Conservation (phyloP, 1,284 basidiomycete genomes). For the Rhodotorula sp. region DNA sequence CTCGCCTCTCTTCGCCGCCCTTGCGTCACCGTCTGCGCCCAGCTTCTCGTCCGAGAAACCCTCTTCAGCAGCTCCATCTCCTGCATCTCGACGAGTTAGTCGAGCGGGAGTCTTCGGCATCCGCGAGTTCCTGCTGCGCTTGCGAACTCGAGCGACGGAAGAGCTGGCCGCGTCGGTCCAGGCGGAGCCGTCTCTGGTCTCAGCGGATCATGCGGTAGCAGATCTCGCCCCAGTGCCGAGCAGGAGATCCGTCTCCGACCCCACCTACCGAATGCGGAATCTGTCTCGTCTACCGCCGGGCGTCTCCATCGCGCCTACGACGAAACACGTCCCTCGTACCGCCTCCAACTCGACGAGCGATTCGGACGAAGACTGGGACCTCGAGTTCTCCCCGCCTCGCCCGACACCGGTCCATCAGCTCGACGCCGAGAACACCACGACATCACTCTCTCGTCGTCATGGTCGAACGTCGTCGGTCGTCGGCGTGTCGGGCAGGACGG, state of each 20-base stretch:
- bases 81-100: constrained; percentile 17
- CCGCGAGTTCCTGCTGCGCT: constrained; percentile 29
- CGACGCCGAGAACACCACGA: neutral
- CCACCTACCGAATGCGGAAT: neutral
- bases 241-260: constrained; percentile 26
- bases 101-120: constrained; percentile 28
- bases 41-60: neutral
- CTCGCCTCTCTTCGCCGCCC: neutral
- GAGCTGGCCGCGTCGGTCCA: constrained; percentile 19
- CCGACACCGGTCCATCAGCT: neutral
- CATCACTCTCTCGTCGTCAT: neutral
- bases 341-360: constrained; percentile 1
- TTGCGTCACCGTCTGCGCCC: neutral
- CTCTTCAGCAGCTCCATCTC: too few relatives aligned
- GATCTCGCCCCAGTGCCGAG: neutral
- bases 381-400: constrained; percentile 5
- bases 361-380: constrained; percentile 32
- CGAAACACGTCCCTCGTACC: neutral
- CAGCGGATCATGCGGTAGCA: neutral
- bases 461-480: neutral
- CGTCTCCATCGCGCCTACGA: neutral
- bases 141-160: constrained; percentile 22
- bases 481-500: neutral
- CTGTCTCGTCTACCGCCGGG: neutral
- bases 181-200: neutral